Base-by-base conservation (phyloP, 2,329 filamentous ascomycete species). In the Diaporthe citri region DNA sequence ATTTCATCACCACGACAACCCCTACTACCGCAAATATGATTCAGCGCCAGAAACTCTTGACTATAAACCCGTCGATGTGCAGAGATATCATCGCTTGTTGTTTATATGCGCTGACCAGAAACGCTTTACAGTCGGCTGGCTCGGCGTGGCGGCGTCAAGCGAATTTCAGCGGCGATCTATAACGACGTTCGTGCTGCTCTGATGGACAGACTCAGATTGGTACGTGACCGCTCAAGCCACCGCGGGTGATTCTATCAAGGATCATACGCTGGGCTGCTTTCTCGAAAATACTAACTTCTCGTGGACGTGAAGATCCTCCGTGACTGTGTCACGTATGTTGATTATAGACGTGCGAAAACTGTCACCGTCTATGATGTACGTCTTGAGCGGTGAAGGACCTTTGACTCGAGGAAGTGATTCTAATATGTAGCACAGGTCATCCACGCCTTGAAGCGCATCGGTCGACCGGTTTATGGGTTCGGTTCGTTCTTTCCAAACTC, bases 81-180 rank as follows among this genome's bases (percentile, higher is more conserved):
- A 43, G 6, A 0, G 4, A 8, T 8, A 12, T 46, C 34, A 31
- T n/a, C 20, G 20, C 20, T 2, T 10, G 3, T 22, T 20, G 22
- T 43, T 15, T 15, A 31, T n/a, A 28, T 17, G 25, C 56, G 59
- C 66, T 76, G 34, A 76, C 46, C 22, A 15, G 13, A 48, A 22
- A 41, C 46, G 13, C 8, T 56, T 10, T 4, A 28, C 74, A 92
- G 93, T 78, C 92, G 94, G 55, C 83, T 96, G 0, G 94, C 94
- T 1, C 90, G 94, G 8, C 91, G 94, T 9, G 94, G 94, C 1
- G 94, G 94, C 0, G 92, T 96, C 0, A 95, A 95, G 81, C 87
- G 94, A 0, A 95, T 96, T 12, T 92, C 91, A 0, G 88, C 81
- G 0, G 77, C 60, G 0, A 92, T 95, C 3, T 96, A 96, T 79